phyloP scores from a whole-genome alignment of 345 rosid species.

The Kandelia obovata region DNA sequence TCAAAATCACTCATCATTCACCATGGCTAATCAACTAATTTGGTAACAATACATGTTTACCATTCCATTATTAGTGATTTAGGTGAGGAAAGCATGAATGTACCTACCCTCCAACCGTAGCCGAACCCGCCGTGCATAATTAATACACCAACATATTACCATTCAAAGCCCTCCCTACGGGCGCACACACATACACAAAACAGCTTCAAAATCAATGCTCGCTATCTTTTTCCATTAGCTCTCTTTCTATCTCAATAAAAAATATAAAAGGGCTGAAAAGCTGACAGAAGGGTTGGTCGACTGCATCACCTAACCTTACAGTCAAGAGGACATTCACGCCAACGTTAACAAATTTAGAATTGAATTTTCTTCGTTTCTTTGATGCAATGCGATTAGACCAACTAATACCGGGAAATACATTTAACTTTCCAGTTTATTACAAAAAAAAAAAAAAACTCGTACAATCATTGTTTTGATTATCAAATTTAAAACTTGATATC shows the following conservation, averaged over 20 bases:
- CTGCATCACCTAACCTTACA: constrained; percentile 27
- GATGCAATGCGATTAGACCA: too few species aligned
- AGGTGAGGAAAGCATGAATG: constrained; percentile 15
- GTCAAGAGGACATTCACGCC: constrained; percentile 18
- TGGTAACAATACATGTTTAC: too few species aligned
- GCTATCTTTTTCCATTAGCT: not conserved
- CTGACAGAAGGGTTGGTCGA: constrained; percentile 22
- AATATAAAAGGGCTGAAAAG: not conserved
- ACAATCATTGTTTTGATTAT: too few species aligned
- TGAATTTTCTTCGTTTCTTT: not conserved
- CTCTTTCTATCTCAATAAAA: not conserved
- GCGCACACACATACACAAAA: not conserved
- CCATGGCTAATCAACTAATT: too few species aligned
- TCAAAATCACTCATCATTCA: too few species aligned
- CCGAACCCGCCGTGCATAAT: constrained; percentile 18
- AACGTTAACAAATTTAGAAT: not conserved
- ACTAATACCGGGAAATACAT: too few species aligned
- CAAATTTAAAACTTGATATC: too few species aligned
- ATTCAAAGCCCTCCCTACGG: constrained; percentile 8
- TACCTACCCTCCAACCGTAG: constrained; percentile 35
- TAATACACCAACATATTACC: constrained; percentile 4
- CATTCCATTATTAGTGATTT: too few species aligned
- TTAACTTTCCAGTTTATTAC: too few species aligned
- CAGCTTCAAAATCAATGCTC: not conserved
- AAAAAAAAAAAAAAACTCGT: too few species aligned